These are phyloP conservation scores for Diaporthe destruens DNA, from an alignment of 2,329 filamentous ascomycete genomes.

Conservation along the genomic window DNA sequence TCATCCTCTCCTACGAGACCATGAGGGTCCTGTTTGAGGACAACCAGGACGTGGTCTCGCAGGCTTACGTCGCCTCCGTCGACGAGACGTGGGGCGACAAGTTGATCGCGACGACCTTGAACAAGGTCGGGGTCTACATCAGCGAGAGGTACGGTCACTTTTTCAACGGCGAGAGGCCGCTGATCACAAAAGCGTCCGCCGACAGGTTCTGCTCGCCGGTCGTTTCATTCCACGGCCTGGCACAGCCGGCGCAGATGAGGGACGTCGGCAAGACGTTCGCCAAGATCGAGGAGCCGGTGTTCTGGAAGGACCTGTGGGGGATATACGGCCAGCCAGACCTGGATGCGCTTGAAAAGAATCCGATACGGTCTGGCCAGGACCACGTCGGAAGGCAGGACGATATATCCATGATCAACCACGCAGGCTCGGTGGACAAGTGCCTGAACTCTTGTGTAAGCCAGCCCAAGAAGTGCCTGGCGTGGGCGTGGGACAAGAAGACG, in stretches of 20 bases:
- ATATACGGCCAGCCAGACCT: constrained; percentile 60
- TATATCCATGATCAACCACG: constrained; percentile 53
- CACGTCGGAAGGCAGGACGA: constrained; percentile 65
- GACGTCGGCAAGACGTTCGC: constrained; percentile 58
- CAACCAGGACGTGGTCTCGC: constrained; percentile 56
- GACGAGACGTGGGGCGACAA: constrained; percentile 67
- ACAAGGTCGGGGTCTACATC: constrained; percentile 66
- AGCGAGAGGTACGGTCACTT: constrained; percentile 66
- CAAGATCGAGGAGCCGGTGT: constrained; percentile 54
- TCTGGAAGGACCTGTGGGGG: constrained; percentile 65
- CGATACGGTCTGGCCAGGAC: constrained; percentile 57
- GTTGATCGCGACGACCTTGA: constrained; percentile 65
- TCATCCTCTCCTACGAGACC: constrained; percentile 65
- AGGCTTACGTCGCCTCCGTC: constrained; percentile 61
- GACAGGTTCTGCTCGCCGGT: constrained; percentile 68
- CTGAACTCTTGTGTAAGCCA: constrained; percentile 56
- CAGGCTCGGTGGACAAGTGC: constrained; percentile 57
- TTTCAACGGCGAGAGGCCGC: constrained; percentile 68
- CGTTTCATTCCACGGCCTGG: constrained; percentile 66
- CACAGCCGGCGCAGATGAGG: constrained; percentile 59
- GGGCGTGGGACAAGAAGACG: constrained; percentile 60
- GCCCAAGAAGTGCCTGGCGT: constrained; percentile 61
- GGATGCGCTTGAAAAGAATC: constrained; percentile 52
- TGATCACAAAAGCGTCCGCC: constrained; percentile 60
- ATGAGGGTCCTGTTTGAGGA: constrained; percentile 60